Evolutionary conservation across 805 yeast species (phyloP).

Genomic region (Spathaspora hagerdaliae): DNA sequence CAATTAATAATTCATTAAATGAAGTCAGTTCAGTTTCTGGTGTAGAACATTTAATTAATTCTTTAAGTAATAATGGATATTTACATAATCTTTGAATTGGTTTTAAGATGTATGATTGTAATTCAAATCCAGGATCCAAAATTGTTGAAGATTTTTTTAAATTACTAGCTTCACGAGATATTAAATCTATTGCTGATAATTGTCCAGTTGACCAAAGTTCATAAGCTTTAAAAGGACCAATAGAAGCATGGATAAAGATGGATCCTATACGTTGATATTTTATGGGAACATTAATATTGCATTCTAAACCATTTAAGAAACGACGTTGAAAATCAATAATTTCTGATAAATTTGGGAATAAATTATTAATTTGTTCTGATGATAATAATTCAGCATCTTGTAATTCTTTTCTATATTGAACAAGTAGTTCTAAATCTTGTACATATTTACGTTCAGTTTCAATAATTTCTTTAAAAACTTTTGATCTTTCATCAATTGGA

Average conservation of each 20-base stretch:
- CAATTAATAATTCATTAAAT: conserved; percentile 66
- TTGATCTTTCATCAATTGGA: conserved; percentile 58
- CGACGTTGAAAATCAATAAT: conserved; percentile 91
- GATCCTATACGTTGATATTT: conserved; percentile 85
- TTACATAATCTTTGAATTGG: conserved; percentile 97
- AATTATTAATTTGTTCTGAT: conserved; percentile 71
- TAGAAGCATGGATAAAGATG: conserved; percentile 76
- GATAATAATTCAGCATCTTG: conserved; percentile 62
- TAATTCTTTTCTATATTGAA: conserved; percentile 64
- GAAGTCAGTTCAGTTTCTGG: conserved; percentile 31
- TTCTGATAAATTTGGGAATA: conserved; percentile 81
- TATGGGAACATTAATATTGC: conserved; percentile 72
- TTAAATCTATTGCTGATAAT: conserved; percentile 78
- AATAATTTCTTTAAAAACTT: conserved; percentile 78
- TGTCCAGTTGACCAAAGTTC: conserved; percentile 95
- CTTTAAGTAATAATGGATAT: conserved; percentile 80
- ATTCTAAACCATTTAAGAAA: conserved; percentile 82
- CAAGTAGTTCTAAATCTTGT: conserved; percentile 77
- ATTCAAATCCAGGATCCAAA: conserved; percentile 81
- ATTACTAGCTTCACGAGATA: conserved; percentile 57
- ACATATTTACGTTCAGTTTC: conserved; percentile 92
- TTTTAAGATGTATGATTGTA: conserved; percentile 83
- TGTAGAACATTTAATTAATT: conserved; percentile 59
- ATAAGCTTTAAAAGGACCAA: conserved; percentile 77
- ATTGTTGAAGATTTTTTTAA: conserved; percentile 52